Conservation (phyloP, 345 rosid genomes). For the Passiflora organensis region DNA sequence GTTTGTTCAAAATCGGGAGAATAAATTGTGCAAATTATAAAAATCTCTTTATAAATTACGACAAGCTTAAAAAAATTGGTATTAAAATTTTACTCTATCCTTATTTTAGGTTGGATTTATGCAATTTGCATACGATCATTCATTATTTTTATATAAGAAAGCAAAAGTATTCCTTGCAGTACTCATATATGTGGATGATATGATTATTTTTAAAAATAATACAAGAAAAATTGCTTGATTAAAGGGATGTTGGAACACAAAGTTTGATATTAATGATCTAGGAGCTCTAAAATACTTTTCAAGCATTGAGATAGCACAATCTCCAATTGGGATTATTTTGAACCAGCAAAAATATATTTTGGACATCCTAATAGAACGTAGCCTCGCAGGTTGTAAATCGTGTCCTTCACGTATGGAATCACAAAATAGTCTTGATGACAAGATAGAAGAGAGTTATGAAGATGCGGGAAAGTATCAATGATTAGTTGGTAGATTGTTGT, state of each 20-base stretch:
- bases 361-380: background rate
- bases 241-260: background rate
- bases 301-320: background rate
- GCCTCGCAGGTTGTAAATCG: background rate
- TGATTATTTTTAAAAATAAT: background rate
- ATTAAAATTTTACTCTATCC: background rate
- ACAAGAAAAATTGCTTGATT: background rate
- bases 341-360: background rate
- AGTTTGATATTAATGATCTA: constrained; percentile 3
- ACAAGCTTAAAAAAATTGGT: background rate
- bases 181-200: background rate
- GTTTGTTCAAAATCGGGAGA: constrained; percentile 3
- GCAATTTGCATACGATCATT: background rate
- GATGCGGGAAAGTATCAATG: background rate
- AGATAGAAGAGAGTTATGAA: background rate
- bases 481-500: background rate
- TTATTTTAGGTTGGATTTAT: background rate
- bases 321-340: background rate
- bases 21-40: background rate
- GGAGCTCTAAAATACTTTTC: background rate
- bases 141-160: background rate
- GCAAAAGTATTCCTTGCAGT: background rate
- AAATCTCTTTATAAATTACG: background rate
- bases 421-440: no score
- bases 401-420: background rate